Base-by-base conservation (phyloP, 345 rosid species). In the Eucalyptus marginata region DNA sequence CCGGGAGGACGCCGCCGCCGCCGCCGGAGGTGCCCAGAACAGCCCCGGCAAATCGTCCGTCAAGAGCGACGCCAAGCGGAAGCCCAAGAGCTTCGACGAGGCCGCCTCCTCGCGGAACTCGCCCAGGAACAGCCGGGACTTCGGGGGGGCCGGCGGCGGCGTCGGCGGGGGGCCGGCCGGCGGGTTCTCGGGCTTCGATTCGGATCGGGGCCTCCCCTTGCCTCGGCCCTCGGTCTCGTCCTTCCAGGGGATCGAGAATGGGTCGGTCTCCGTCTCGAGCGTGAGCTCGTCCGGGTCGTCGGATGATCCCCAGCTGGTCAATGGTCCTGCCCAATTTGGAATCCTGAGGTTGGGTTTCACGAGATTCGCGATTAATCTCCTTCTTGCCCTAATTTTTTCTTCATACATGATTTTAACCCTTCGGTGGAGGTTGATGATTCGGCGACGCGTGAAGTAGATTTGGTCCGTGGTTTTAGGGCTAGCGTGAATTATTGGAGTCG, bases 231-330 rank as follows among this genome's bases (percentile, higher is more conserved):
- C 90, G 91, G 90, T 91, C 95, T 88, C 46, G 31, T 52, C 47
- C 16, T 92, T 88, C 5, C 58, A 44, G 54, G 95, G 93, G 84
- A 88, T 88, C 88, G 95, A 93, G 91, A 94, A 93, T 87, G 98
- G 96, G 89, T 96, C 98, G 85, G 93, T 85, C 54, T 95, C 99
- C 24, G 92, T 93, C 50, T 96, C 97, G 1, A 96, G 99, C 91
- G 93, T 95, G 50, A 95, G 99, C 94, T 98, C 99, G 5, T 95
- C 96, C 14, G 98, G 97, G 64, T 96, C 99, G 15, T 94, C 94
- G 36, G 99, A 96, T 16, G 99, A 96, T 93, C 96, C 92, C 79
- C 91, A 66, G 87, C 86, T 87, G 89, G 90, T 88, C 31, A 87
- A 36, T 91, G 93, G 89, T 89, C 94, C 91, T 84, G 88, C 88